phyloP scores from a whole-genome alignment of 2,329 filamentous ascomycete genomes.

The Cercospora janseana region DNA sequence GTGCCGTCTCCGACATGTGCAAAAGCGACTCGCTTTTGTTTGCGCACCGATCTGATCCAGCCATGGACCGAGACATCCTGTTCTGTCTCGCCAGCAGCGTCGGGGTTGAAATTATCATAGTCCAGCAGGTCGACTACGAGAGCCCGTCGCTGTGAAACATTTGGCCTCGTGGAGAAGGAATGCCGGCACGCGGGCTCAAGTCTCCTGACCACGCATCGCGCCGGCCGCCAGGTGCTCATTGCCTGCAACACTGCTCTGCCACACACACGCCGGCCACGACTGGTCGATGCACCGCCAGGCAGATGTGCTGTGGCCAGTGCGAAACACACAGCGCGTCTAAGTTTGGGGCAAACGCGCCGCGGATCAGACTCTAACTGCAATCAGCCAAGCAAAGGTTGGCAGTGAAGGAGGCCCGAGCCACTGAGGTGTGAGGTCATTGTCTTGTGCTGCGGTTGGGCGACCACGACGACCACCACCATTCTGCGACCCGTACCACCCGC shows the following conservation, averaged over 20 bases:
- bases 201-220: constrained; percentile 23
- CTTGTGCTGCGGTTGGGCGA: constrained; percentile 9
- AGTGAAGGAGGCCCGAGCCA: constrained; percentile 3
- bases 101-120: constrained; percentile 14
- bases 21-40: constrained; percentile 82
- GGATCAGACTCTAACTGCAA: neutral
- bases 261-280: neutral
- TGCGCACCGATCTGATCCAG: constrained; percentile 78
- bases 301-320: neutral
- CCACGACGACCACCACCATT: constrained; percentile 2
- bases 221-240: constrained; percentile 30
- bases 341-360: neutral
- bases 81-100: constrained; percentile 15
- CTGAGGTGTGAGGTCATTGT: constrained; percentile 1
- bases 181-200: constrained; percentile 8
- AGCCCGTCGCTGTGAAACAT: constrained; percentile 20
- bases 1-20: constrained; percentile 86
- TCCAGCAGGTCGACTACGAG: constrained; percentile 32
- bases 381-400: neutral
- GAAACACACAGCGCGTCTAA: neutral
- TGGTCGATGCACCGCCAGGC: neutral
- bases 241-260: constrained; percentile 15
- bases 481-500: neutral
- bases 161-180: constrained; percentile 21
- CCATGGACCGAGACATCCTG: constrained; percentile 59